Conservation (phyloP, 2,329 filamentous ascomycete genomes). For the Emergomyces orientalis region DNA sequence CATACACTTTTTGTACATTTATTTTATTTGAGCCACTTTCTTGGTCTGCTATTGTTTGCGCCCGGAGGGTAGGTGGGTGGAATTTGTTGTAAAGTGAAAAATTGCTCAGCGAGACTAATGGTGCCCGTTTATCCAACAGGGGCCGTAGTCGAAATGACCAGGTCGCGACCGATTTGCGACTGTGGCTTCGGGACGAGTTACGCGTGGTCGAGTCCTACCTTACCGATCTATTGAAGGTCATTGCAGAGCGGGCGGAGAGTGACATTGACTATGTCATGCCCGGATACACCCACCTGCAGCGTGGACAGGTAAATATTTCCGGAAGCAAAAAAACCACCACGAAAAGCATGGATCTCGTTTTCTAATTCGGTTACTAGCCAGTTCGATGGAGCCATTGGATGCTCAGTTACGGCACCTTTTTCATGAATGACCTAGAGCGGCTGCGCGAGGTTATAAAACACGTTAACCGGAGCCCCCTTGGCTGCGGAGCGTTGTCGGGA, state of each 20-base stretch:
- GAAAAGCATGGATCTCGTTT: neutral
- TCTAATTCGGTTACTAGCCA: slow-evolving; percentile 39
- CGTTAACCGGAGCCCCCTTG: slow-evolving; percentile 64
- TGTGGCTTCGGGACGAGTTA: slow-evolving; percentile 75
- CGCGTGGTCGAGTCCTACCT: slow-evolving; percentile 60
- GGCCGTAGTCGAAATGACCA: slow-evolving; percentile 84
- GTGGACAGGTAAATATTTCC: slow-evolving; percentile 13
- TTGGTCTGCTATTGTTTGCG: neutral
- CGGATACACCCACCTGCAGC: slow-evolving; percentile 76
- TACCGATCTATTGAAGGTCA: slow-evolving; percentile 59
- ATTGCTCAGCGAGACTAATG: neutral
- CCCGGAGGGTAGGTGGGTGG: neutral
- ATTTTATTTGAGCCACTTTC: neutral
- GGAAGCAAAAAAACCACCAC: neutral
- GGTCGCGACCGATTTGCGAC: slow-evolving; percentile 78
- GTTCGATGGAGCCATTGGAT: slow-evolving; percentile 78
- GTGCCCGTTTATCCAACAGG: neutral
- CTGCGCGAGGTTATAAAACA: slow-evolving; percentile 62
- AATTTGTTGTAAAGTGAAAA: neutral
- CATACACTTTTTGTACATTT: slow-evolving; percentile 20
- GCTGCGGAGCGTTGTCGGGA: slow-evolving; percentile 67
- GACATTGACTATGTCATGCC: slow-evolving; percentile 76
- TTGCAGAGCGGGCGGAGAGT: slow-evolving; percentile 57
- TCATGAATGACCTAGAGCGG: slow-evolving; percentile 65
- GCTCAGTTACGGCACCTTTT: slow-evolving; percentile 62